Evolutionary conservation across 2,329 filamentous ascomycete species (phyloP), one percentile per base, ranked within the genome.

Genomic region (Phialophora verrucosa): DNA sequence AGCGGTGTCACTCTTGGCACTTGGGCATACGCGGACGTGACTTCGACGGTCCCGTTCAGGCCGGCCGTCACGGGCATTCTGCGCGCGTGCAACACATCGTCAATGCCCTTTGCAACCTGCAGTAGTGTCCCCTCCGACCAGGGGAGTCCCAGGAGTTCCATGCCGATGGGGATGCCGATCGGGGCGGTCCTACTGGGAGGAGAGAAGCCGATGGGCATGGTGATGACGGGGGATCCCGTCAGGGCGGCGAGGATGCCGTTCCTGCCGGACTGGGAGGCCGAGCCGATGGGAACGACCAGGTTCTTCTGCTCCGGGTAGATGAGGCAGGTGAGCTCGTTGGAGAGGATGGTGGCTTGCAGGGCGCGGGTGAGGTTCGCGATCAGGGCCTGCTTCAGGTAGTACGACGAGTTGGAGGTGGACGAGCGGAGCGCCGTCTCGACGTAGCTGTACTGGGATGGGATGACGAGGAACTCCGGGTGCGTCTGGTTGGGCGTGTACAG

Each of bases 261-360:
- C 2, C 88, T 79, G 0, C 87, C 87, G n/a, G 78, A 78, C 75
- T 90, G 88, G 0, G 81, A 83, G 0, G 83, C 78, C 0, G 82
- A 81, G 2, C 86, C 87, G 27, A 88, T 75, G 54, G 83, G 82
- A 2, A 88, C 86, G 5, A 88, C 85, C 1, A 90, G 81, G 62
- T 88, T 88, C 72, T 83, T 83, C 72, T 90, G 88, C 73, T 90
- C 83, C 0, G 88, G 87, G 74, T 90, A 90, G 70, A 89, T 83
- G 42, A 90, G 71, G 0, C 84, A 87, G 72, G 88, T 84, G 14
- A 90, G 78, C 0, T 75, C 66, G 68, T 86, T 77, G 0, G 72
- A 64, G 0, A 76, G 73, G 66, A 90, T 87, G 0, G 85, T 86
- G 2, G 75, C 67, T n/a, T 79, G 76, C 1, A 90, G 76, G 0